Evolutionary conservation across 495 filamentous ascomycete species (phyloP), one percentile per base, ranked within the genome.

Genomic region (Bacidia rubella): DNA sequence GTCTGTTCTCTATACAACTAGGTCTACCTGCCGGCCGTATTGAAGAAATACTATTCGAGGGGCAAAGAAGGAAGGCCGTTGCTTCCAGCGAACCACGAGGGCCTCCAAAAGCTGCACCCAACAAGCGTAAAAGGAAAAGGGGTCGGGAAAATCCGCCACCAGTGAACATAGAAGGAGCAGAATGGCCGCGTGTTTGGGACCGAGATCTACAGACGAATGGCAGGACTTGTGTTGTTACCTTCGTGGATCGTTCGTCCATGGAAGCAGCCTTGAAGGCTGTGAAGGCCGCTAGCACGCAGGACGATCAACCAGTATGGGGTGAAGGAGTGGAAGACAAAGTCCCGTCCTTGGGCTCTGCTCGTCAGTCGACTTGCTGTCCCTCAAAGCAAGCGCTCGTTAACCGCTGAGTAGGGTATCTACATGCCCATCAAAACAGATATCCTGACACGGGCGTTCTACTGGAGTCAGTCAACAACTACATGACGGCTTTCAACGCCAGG

Each of bases 211-310:
- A 82, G 21, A 70, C 64, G 23, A 85, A 81, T 61, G 90, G 92
- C 15, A 74, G 80, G 44, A 83, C 81, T 4, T 92, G 87, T 1
- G 74, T 95, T 11, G 80, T 93, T 1, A 63, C 86, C 27, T 87
- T 96, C 57, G 86, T 86, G 45, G 92, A 97, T 66, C 75, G 78
- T 56, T 75, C 78, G 49, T 85, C 82, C 62, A 80, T 81, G 53
- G 79, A 86, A 41, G 66, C 76, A 7, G 83, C 83, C 26, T 65
- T 93, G 42, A 90, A 85, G 65, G 85, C 81, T 11, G 74, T 81
- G n/a, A 67, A 70, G 43, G 85, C 79, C 61, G 67, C 75, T 21
- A 68, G 73, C 54, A 78, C 82, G 66, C 67, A 74, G 45, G 70
- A 74, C 38, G 67, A 72, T 43, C 68, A 75, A 52, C 69, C 77